Evolutionary conservation across 2,329 filamentous ascomycete species (phyloP), one percentile per base, ranked within the genome.

Genomic region (Fusarium phyllophilum): DNA sequence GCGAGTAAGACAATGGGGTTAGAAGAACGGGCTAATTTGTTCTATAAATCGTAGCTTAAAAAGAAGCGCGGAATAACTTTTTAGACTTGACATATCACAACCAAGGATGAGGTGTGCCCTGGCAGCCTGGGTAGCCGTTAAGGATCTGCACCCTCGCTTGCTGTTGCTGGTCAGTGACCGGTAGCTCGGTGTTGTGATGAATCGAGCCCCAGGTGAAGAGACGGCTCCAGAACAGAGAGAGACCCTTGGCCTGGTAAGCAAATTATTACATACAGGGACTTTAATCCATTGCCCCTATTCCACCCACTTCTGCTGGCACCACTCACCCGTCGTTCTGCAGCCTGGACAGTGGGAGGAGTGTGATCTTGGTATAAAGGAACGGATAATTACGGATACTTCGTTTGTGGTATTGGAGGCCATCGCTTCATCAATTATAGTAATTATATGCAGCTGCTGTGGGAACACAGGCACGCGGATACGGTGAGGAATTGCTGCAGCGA

Each of bases 221-320:
- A 59, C 71, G 38, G 46, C 46, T 18, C 29, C 29, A 51, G 46
- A 51, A 62, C 26, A 24, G 38, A 36, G 62, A 42, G 33, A 45
- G 54, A 48, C 55, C 62, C 62, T 42, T 66, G 60, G 26, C 74
- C 74, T 76, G 64, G 74, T 34, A 68, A 60, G 44, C 68, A 75
- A 58, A 69, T 56, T 67, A 58, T 60, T 36, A 66, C 63, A 64
- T 75, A 59, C 67, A 71, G 66, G 58, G 70, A 52, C 72, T 68
- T 64, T 60, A 67, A 70, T 62, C 49, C 59, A 69, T 62, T 54
- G 49, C 61, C 74, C 74, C 74, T 68, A 68, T 75, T 77, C 60
- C 68, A 59, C 52, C 66, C 70, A 77, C 70, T 57, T 68, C 58
- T 60, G 58, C 62, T 64, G 55, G 72, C 66, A 73, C 69, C 65